Conservation (phyloP, 768 basidiomycete genomes). For the Lactarius quietus region DNA sequence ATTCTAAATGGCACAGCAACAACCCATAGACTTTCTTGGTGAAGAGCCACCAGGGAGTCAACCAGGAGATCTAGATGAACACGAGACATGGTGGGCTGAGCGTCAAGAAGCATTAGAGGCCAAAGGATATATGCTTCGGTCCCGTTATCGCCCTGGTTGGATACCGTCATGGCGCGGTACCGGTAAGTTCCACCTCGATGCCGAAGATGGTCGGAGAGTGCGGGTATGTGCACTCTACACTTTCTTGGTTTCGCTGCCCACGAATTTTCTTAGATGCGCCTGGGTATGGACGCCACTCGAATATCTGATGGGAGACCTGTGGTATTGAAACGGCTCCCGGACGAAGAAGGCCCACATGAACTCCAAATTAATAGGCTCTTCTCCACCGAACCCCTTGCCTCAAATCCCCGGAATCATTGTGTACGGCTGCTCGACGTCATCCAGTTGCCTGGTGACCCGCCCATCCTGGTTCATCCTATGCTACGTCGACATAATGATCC, state of each 20-base stretch:
- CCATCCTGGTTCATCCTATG: slow-evolving; percentile 29
- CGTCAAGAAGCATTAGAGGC: not conserved
- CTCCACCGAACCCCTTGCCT: no score
- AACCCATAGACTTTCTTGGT: not conserved
- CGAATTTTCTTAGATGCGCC: not conserved
- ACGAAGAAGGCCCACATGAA: not conserved
- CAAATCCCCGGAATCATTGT: no score
- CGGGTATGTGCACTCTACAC: not conserved
- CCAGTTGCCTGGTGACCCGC: no score
- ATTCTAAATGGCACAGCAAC: not conserved
- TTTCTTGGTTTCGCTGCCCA: no score
- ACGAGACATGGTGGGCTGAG: slow-evolving; percentile 4
- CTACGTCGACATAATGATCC: slow-evolving; percentile 30
- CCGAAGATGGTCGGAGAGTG: not conserved
- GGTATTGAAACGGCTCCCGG: not conserved
- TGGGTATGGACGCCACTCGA: no score
- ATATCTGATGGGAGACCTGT: no score
- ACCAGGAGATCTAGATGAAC: not conserved
- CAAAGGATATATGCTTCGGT: slow-evolving; percentile 7
- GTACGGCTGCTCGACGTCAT: no score
- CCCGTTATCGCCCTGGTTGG: slow-evolving; percentile 5
- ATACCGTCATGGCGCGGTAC: slow-evolving; percentile 10
- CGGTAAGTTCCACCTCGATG: not conserved
- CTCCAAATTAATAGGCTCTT: not conserved
- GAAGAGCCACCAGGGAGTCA: not conserved